A percentile compares a stretch with the other conserved stretches of the same genome.
phyloP scores from a whole-genome alignment of 1,284 basidiomycete genomes.

The Macrocybe sp. region DNA sequence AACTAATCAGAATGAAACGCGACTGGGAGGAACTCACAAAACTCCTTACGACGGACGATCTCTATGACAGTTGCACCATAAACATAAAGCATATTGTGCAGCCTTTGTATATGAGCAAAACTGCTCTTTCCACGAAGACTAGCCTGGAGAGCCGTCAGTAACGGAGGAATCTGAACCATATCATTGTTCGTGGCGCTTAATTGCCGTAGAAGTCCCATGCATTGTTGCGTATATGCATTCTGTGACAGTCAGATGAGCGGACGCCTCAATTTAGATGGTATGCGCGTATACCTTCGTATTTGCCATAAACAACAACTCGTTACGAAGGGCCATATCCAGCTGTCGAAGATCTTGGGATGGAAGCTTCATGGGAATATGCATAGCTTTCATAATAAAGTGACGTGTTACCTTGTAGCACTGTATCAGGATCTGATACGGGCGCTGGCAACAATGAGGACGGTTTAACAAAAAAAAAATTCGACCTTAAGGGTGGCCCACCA shows the following conservation, averaged over 20 bases:
- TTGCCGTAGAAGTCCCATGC: slow-evolving; percentile 58
- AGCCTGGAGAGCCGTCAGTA: slow-evolving; percentile 59
- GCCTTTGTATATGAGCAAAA: slow-evolving; percentile 84
- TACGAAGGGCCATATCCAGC: slow-evolving; percentile 53
- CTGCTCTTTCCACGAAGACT: slow-evolving; percentile 74
- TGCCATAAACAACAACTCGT: slow-evolving; percentile 52
- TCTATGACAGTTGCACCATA: slow-evolving; percentile 93
- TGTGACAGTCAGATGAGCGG: slow-evolving; percentile 28
- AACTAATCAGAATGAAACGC: neutral
- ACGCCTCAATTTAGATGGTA: slow-evolving; percentile 9
- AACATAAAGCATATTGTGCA: slow-evolving; percentile 89
- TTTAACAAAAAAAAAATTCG: neutral
- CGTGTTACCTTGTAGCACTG: slow-evolving; percentile 47
- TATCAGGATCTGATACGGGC: slow-evolving; percentile 46
- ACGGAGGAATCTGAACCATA: slow-evolving; percentile 63
- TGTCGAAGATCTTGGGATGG: slow-evolving; percentile 53
- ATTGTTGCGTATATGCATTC: slow-evolving; percentile 76
- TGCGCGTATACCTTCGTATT: slow-evolving; percentile 50
- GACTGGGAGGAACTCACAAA: slow-evolving; percentile 43
- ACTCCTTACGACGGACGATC: slow-evolving; percentile 86
- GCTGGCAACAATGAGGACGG: slow-evolving; percentile 23
- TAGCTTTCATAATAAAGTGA: neutral
- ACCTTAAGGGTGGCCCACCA: slow-evolving; percentile 29
- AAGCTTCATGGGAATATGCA: neutral
- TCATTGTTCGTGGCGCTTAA: slow-evolving; percentile 76